Evolutionary conservation across 23 red algal species (phyloP).

Genomic region (Gracilaria gracilis): DNA sequence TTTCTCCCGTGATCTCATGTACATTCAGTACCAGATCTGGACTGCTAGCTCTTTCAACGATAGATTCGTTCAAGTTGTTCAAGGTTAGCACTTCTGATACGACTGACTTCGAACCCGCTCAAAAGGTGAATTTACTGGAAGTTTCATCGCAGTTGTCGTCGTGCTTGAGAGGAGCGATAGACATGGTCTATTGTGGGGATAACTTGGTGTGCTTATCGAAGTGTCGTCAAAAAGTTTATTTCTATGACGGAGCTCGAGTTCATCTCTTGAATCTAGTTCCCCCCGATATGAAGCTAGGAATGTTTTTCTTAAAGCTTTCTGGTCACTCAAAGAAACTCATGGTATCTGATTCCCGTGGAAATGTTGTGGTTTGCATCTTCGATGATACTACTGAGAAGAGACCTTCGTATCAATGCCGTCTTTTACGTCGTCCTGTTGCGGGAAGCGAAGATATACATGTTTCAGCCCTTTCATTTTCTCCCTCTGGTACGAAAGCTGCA

Average conservation of each 20-base stretch:
- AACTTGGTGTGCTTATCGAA: slow-evolving; percentile 6
- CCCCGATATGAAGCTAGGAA: background rate
- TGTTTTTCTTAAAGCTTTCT: slow-evolving; percentile 5
- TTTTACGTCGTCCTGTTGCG: background rate
- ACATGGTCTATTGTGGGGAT: slow-evolving; percentile 10
- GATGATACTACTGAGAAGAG: background rate
- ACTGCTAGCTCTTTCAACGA: background rate
- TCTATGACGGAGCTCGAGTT: background rate
- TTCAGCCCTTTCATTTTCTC: slow-evolving; percentile 33
- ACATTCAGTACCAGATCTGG: background rate
- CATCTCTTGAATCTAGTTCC: background rate
- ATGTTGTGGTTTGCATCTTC: background rate
- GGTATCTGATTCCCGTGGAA: slow-evolving; percentile 32
- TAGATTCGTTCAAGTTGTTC: slow-evolving; percentile 18
- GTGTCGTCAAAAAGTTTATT: background rate
- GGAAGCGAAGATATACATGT: background rate
- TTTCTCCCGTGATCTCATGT: background rate
- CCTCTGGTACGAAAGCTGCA: background rate
- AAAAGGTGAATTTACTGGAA: background rate
- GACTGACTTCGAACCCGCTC: background rate
- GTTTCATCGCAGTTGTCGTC: background rate
- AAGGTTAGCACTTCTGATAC: background rate
- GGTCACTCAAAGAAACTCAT: slow-evolving; percentile 6
- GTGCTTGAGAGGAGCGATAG: background rate
- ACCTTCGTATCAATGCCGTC: background rate